A percentile compares a stretch with the other conserved stretches of the same genome.
Conservation (phyloP, 176 grass and related monocot genomes). For the Saccharum officinarum region DNA sequence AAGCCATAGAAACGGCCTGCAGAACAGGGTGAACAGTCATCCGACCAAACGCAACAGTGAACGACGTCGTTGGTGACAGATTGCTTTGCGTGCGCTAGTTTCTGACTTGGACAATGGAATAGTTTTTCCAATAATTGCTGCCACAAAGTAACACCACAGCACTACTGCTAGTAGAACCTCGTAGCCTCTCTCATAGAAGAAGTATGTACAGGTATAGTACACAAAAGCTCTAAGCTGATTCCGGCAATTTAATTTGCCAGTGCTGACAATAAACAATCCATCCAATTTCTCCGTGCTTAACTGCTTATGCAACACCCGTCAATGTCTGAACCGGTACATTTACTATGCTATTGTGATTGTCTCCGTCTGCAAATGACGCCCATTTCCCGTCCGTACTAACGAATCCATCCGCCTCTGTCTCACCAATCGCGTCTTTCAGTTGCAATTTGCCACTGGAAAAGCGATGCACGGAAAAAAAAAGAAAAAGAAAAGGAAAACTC, state of each 20-base stretch:
- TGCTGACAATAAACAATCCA: neutral
- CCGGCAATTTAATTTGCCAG: neutral
- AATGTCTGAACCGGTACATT: neutral
- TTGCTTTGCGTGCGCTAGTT: neutral
- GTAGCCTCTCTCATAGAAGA: neutral
- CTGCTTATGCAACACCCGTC: neutral
- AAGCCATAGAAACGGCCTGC: too few relatives aligned
- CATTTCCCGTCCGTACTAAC: neutral
- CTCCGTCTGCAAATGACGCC: neutral
- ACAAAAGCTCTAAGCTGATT: neutral
- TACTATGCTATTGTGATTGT: neutral
- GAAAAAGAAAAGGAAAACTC: too few relatives aligned
- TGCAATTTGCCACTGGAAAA: constrained; percentile 23
- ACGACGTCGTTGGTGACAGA: neutral
- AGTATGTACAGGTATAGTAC: too few relatives aligned
- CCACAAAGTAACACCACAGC: neutral
- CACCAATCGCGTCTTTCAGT: constrained; percentile 4
- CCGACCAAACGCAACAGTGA: neutral
- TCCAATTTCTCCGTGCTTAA: neutral
- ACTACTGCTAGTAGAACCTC: neutral
- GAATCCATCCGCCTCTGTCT: neutral
- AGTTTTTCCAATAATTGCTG: neutral
- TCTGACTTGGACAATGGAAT: neutral
- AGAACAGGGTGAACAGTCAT: too few relatives aligned
- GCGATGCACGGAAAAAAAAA: neutral